Conservation (phyloP, 2,329 filamentous ascomycete species). For the Exophiala oligosperma region DNA sequence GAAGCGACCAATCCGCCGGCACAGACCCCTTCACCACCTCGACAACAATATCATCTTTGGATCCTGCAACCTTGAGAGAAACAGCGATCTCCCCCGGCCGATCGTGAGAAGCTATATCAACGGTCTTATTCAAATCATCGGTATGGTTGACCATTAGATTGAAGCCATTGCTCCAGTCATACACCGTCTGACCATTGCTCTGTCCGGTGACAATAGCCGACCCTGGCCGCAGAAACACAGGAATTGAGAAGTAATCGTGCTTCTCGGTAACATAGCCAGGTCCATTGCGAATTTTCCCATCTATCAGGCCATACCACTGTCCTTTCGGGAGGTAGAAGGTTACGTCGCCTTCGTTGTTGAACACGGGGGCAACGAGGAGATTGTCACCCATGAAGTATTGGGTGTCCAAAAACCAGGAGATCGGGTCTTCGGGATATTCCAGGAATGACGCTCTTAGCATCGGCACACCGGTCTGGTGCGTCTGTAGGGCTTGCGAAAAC, state of each 20-base stretch:
- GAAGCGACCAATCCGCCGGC: too few relatives aligned
- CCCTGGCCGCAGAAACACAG: constrained; percentile 59
- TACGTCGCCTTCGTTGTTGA: constrained; percentile 62
- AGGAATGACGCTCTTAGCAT: constrained; percentile 66
- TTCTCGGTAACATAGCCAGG: constrained; percentile 45
- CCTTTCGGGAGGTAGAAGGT: constrained; percentile 61
- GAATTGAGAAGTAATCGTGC: constrained; percentile 59
- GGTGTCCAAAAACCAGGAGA: constrained; percentile 65
- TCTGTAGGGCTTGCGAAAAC: constrained; percentile 52
- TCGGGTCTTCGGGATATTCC: constrained; percentile 71
- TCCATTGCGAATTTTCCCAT: constrained; percentile 48
- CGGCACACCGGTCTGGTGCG: constrained; percentile 56
- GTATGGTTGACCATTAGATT: constrained; percentile 55
- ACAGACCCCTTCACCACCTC: not conserved
- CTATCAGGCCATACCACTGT: constrained; percentile 34
- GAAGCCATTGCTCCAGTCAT: constrained; percentile 59
- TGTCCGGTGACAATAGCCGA: constrained; percentile 30
- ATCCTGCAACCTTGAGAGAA: not conserved
- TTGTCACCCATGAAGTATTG: constrained; percentile 72
- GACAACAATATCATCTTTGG: not conserved
- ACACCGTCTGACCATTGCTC: constrained; percentile 41
- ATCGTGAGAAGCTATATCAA: constrained; percentile 7
- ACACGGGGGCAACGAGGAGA: constrained; percentile 65
- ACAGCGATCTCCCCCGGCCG: not conserved
- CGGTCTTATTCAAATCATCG: constrained; percentile 55